Percentiles rank a stretch among this genome's conserved stretches.
These are phyloP conservation scores for Sanghuangporus baumii DNA, from an alignment of 1,284 basidiomycete species.

Conservation along the genomic window DNA sequence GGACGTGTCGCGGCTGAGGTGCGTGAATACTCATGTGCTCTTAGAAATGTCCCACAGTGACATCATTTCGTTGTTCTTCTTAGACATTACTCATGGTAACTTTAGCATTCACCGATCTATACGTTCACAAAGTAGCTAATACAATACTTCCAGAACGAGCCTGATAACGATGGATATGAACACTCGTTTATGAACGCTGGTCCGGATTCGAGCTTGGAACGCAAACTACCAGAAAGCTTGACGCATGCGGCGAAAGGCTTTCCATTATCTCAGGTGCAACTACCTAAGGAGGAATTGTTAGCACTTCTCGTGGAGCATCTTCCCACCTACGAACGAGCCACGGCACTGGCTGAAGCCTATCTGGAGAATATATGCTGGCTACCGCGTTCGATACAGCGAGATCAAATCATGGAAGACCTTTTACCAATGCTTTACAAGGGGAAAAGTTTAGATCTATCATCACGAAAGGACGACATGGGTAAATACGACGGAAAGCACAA, in stretches of 20 bases:
- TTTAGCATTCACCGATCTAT: not conserved
- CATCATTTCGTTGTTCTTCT: not conserved
- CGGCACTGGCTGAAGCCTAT: slow-evolving; percentile 13
- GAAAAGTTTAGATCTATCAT: not conserved
- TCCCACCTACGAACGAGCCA: slow-evolving; percentile 16
- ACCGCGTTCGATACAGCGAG: slow-evolving; percentile 13
- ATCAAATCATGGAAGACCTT: slow-evolving; percentile 17
- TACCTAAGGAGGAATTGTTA: slow-evolving; percentile 7
- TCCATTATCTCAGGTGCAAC: slow-evolving; percentile 11
- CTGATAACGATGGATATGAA: not conserved
- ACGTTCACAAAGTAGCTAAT: not conserved
- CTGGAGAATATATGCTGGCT: slow-evolving; percentile 11
- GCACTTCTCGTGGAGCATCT: slow-evolving; percentile 10
- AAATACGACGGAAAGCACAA: not conserved
- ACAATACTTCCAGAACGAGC: not conserved
- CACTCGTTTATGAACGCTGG: not conserved
- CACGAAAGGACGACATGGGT: not conserved
- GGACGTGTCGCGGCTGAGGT: not conserved
- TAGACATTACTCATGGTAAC: slow-evolving; percentile 1
- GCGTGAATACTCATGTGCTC: not conserved
- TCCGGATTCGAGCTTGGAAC: not conserved
- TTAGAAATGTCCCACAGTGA: not conserved
- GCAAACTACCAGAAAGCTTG: not conserved
- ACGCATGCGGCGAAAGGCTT: not conserved
- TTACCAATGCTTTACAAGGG: slow-evolving; percentile 11